Conservation (phyloP, 2,329 filamentous ascomycete species). For the Thielaviopsis euricoi region DNA sequence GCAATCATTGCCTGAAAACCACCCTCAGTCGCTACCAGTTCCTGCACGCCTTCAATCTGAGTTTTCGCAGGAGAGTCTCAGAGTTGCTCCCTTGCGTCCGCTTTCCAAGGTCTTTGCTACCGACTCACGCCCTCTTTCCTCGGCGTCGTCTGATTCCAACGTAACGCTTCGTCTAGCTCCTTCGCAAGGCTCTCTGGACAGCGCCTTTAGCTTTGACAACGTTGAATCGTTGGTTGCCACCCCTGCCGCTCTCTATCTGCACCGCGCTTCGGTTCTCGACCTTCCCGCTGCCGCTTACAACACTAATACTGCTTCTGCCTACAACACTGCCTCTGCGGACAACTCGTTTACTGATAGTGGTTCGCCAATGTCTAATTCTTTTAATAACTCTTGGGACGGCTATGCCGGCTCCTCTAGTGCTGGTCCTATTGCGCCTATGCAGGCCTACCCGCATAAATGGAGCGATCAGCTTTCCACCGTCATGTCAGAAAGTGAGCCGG, state of each 20-base stretch:
- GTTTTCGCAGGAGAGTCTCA: slow-evolving; percentile 45
- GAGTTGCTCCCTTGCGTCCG: slow-evolving; percentile 38
- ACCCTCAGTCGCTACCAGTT: neutral
- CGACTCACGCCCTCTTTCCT: slow-evolving; percentile 8
- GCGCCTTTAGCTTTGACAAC: slow-evolving; percentile 33
- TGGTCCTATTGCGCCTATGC: slow-evolving; percentile 20
- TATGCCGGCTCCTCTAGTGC: slow-evolving; percentile 1
- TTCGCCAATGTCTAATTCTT: slow-evolving; percentile 13
- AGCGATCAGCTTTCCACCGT: slow-evolving; percentile 49
- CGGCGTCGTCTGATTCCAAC: slow-evolving; percentile 20
- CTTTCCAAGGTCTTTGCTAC: slow-evolving; percentile 21
- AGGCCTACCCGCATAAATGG: slow-evolving; percentile 40
- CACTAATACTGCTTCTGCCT: neutral
- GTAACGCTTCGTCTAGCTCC: slow-evolving; percentile 33
- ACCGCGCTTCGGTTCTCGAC: slow-evolving; percentile 18
- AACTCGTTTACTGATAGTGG: slow-evolving; percentile 16
- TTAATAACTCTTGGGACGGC: slow-evolving; percentile 1
- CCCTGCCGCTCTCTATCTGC: slow-evolving; percentile 24
- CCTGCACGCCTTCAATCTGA: slow-evolving; percentile 19
- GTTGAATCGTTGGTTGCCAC: slow-evolving; percentile 22
- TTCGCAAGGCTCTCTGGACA: slow-evolving; percentile 40
- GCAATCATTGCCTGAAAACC: slow-evolving; percentile 6
- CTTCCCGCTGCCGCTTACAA: neutral
- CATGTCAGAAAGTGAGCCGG: slow-evolving; percentile 42
- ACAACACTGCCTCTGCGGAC: slow-evolving; percentile 2